Percentiles rank a stretch among this genome's conserved stretches.
Conservation (phyloP, 2,329 filamentous ascomycete species). For the Verticillium nonalfalfae region DNA sequence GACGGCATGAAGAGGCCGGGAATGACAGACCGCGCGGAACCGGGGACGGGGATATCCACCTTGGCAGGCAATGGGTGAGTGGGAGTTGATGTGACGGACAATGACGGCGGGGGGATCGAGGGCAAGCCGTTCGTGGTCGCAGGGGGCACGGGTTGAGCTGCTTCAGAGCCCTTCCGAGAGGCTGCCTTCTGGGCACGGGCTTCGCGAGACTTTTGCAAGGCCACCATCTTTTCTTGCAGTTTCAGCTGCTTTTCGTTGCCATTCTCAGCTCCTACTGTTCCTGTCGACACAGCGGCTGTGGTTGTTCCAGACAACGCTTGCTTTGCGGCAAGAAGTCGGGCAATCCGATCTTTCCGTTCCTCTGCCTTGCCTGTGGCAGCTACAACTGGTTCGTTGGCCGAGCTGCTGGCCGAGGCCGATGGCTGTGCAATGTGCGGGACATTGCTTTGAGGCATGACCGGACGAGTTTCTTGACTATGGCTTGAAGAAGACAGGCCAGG, state of each 20-base stretch:
- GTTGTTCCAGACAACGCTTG: constrained; percentile 41
- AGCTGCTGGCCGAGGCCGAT: background rate
- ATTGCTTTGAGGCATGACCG: background rate
- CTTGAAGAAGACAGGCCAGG: background rate
- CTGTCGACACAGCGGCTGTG: constrained; percentile 7
- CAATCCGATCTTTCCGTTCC: constrained; percentile 71
- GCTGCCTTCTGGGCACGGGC: constrained; percentile 28
- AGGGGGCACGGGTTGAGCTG: background rate
- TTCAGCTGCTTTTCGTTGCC: constrained; percentile 61
- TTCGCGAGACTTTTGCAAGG: constrained; percentile 55
- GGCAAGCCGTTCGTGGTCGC: background rate
- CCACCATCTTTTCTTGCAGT: constrained; percentile 72
- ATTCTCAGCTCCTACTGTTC: constrained; percentile 2
- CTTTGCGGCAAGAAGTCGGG: constrained; percentile 68
- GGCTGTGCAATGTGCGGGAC: background rate
- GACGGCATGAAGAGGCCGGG: background rate
- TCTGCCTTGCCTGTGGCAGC: constrained; percentile 32
- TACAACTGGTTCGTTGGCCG: background rate
- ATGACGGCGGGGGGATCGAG: background rate
- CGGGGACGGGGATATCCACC: background rate
- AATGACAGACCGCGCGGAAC: background rate
- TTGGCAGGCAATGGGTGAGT: background rate
- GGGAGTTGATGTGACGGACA: background rate
- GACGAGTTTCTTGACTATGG: background rate
- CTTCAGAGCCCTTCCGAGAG: constrained; percentile 13